A percentile compares a stretch with the other conserved stretches of the same genome.
These are phyloP conservation scores for Millerozyma miso DNA, from an alignment of 805 yeast species.

Conservation along the genomic window DNA sequence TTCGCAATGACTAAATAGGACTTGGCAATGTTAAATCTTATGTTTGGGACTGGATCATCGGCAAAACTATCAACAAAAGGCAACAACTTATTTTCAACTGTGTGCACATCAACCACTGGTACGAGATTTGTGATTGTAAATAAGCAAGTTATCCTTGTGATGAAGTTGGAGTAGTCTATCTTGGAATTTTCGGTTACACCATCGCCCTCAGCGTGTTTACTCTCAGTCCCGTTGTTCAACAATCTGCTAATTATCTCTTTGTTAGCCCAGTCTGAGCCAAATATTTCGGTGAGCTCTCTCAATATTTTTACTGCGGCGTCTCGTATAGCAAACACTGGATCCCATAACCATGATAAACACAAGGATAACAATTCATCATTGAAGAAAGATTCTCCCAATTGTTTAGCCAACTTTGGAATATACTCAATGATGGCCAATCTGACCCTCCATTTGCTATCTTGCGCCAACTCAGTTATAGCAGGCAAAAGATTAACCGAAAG, in stretches of 20 bases:
- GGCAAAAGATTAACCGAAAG: slow-evolving; percentile 87
- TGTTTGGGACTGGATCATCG: slow-evolving; percentile 87
- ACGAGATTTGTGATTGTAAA: slow-evolving; percentile 81
- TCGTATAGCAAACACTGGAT: slow-evolving; percentile 91
- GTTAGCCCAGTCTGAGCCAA: slow-evolving; percentile 94
- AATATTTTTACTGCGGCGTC: slow-evolving; percentile 91
- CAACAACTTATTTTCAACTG: slow-evolving; percentile 60
- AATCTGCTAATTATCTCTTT: slow-evolving; percentile 76
- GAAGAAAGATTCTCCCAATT: slow-evolving; percentile 88
- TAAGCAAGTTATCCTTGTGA: slow-evolving; percentile 86
- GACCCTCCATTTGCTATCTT: slow-evolving; percentile 97
- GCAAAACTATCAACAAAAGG: slow-evolving; percentile 75
- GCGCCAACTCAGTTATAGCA: slow-evolving; percentile 92
- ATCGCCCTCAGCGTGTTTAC: slow-evolving; percentile 10
- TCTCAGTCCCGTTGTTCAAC: slow-evolving; percentile 30
- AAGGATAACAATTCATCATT: slow-evolving; percentile 86
- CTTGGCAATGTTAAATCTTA: slow-evolving; percentile 92
- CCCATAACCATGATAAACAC: slow-evolving; percentile 98
- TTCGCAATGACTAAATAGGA: slow-evolving; percentile 62
- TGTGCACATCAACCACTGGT: slow-evolving; percentile 58
- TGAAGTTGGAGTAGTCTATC: slow-evolving; percentile 65
- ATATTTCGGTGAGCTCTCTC: slow-evolving; percentile 73
- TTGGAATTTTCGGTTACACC: slow-evolving; percentile 28
- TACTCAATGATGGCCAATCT: slow-evolving; percentile 95
- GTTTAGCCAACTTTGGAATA: slow-evolving; percentile 90